These are phyloP conservation scores for Marasmius oreades DNA, from an alignment of 1,284 basidiomycete species.

Conservation along the genomic window DNA sequence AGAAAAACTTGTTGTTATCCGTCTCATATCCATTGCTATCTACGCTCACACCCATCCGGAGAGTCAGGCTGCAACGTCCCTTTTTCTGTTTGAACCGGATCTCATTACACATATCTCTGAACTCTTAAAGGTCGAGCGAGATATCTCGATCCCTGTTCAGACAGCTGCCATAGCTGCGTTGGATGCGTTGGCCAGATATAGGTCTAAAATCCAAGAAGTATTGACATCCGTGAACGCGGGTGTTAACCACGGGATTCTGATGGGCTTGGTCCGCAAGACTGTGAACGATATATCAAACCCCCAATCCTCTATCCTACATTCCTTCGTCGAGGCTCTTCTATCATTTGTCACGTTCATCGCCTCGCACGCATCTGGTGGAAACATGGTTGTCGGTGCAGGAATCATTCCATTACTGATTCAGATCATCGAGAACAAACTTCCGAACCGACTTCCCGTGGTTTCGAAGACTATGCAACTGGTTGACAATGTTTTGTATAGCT, in stretches of 20 bases:
- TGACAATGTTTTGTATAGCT: conserved; percentile 90
- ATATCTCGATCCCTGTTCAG: conserved; percentile 68
- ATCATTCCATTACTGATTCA: conserved; percentile 88
- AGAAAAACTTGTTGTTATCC: conserved; percentile 77
- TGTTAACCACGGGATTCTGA: conserved; percentile 93
- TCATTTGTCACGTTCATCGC: conserved; percentile 88
- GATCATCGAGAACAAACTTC: conserved; percentile 74
- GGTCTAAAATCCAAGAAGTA: conserved; percentile 82
- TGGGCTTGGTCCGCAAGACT: conserved; percentile 82
- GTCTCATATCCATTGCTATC: conserved; percentile 87
- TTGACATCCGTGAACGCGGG: conserved; percentile 91
- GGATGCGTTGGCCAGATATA: conserved; percentile 87
- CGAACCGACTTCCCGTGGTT: conserved; percentile 66
- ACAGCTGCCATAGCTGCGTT: conserved; percentile 85
- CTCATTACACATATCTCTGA: conserved; percentile 87
- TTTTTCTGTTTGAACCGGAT: conserved; percentile 95
- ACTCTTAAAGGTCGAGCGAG: conserved; percentile 76
- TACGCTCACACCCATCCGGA: conserved; percentile 86
- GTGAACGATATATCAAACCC: conserved; percentile 66
- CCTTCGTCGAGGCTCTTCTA: conserved; percentile 84
- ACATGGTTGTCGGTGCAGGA: conserved; percentile 97
- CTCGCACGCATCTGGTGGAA: conserved; percentile 80
- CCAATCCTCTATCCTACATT: conserved; percentile 66
- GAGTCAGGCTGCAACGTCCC: conserved; percentile 69
- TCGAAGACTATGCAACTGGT: conserved; percentile 91